These are phyloP conservation scores for Adansonia madagascariensis DNA, from an alignment of 441 rosid genomes.

Conservation along the genomic window DNA sequence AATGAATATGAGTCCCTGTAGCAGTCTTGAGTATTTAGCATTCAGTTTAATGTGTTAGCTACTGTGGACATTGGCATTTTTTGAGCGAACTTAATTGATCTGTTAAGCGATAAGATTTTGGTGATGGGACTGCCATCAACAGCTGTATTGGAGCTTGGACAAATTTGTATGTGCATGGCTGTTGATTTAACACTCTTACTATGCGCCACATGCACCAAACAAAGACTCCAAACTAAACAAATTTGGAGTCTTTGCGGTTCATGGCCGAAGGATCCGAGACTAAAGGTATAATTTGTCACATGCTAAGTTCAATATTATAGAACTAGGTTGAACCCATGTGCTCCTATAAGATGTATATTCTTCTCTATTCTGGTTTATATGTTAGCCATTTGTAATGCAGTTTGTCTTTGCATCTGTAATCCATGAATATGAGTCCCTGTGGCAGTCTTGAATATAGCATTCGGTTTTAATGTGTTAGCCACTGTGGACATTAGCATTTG, in stretches of 20 bases:
- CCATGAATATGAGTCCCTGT: background rate
- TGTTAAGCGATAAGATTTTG: too few relatives aligned
- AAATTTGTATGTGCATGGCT: too few relatives aligned
- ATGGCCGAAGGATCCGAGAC: constrained; percentile 93
- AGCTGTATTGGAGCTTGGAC: too few relatives aligned
- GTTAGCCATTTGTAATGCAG: constrained; percentile 10
- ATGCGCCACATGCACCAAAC: too few relatives aligned
- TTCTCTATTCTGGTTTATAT: background rate
- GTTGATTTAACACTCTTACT: too few relatives aligned
- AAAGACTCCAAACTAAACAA: too few relatives aligned
- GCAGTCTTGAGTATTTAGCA: too few relatives aligned
- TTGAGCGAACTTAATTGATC: too few relatives aligned
- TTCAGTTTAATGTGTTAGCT: too few relatives aligned
- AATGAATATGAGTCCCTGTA: too few relatives aligned
- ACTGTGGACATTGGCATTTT: too few relatives aligned
- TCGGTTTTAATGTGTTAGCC: background rate
- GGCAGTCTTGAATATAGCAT: background rate
- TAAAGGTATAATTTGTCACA: constrained; percentile 57
- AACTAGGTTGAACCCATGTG: background rate
- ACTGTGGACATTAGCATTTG: background rate
- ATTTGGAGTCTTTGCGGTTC: constrained; percentile 95
- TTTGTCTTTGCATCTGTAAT: constrained; percentile 2
- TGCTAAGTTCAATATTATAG: background rate
- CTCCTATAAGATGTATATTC: background rate
- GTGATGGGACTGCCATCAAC: too few relatives aligned